phyloP scores from a whole-genome alignment of 768 basidiomycete species.

The Termitomyces eurrhizus region DNA sequence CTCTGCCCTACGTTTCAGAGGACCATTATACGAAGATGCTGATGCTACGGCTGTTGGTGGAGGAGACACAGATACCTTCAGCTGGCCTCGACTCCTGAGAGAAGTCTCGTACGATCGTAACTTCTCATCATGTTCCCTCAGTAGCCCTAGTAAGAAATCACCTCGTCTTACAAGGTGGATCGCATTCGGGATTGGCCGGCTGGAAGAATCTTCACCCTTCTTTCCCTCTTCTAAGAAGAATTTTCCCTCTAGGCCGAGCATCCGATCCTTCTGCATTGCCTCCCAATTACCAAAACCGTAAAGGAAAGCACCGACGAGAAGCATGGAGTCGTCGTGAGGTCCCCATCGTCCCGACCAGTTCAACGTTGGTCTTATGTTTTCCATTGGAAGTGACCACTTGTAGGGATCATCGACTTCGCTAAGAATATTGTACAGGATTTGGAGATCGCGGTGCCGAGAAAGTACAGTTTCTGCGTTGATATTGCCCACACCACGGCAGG shows the following conservation, averaged over 20 bases:
- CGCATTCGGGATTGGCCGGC: constrained; percentile 90
- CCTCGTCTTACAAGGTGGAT: constrained; percentile 97
- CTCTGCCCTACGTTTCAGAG: constrained; percentile 73
- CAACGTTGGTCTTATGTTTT: constrained; percentile 88
- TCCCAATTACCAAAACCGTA: constrained; percentile 99
- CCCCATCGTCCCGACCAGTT: constrained; percentile 98
- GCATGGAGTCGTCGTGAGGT: constrained; percentile 87
- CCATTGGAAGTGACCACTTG: constrained; percentile 85
- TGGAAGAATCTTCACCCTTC: constrained; percentile 83
- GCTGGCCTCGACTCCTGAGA: constrained; percentile 63
- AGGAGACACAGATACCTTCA: constrained; percentile 72
- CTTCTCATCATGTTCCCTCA: constrained; percentile 89
- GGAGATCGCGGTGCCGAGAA: constrained; percentile 83
- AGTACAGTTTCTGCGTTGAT: constrained; percentile 98
- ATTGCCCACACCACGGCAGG: constrained; percentile 83
- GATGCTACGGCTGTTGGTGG: constrained; percentile 70
- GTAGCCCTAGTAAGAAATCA: constrained; percentile 83
- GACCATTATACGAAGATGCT: constrained; percentile 56
- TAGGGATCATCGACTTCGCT: constrained; percentile 68
- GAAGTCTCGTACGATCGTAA: constrained; percentile 84
- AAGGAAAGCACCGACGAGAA: constrained; percentile 88
- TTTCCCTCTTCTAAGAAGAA: constrained; percentile 99
- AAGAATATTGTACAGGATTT: constrained; percentile 81
- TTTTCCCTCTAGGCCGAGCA: constrained; percentile 82
- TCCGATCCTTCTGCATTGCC: constrained; percentile 83